Conservation (phyloP, 768 basidiomycete genomes). For the Hortiboletus campestris region DNA sequence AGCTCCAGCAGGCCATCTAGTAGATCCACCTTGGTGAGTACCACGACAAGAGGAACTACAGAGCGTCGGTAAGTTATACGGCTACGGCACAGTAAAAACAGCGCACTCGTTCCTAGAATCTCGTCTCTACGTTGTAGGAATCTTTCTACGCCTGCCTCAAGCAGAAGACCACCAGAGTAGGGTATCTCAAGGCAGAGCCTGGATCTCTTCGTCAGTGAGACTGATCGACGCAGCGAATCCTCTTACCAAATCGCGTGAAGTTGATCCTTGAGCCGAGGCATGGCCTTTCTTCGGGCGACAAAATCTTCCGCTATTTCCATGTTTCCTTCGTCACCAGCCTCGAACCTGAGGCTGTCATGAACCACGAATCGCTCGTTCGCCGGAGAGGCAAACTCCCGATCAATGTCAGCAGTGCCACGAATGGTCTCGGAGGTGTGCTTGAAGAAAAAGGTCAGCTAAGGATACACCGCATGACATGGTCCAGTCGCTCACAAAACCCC, state of each 20-base stretch:
- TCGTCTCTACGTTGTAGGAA: constrained; percentile 4
- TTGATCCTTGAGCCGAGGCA: constrained; percentile 1
- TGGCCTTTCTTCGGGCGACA: not conserved
- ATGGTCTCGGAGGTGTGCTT: not conserved
- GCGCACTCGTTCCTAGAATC: constrained; percentile 8
- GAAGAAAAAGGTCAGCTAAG: not conserved
- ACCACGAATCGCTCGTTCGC: constrained; percentile 15
- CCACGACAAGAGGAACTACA: constrained; percentile 12
- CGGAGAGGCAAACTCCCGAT: constrained; percentile 12
- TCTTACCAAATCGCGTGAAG: constrained; percentile 17
- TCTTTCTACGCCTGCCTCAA: constrained; percentile 12
- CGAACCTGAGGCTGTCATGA: constrained; percentile 19
- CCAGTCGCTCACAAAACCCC: constrained; percentile 6
- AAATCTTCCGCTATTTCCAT: constrained; percentile 4
- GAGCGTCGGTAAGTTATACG: not conserved
- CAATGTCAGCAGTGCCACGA: constrained; percentile 12
- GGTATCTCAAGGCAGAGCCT: constrained; percentile 20
- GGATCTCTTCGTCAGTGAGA: not conserved
- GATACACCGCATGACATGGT: not conserved
- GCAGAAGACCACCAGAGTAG: constrained; percentile 12
- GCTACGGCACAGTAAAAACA: not conserved
- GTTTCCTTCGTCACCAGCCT: constrained; percentile 9
- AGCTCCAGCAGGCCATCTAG: constrained; percentile 3
- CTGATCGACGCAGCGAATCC: not conserved
- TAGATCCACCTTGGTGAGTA: constrained; percentile 16